These are phyloP conservation scores for Taphrina pruni DNA, from an alignment of 1,139 yeast species.

Conservation along the genomic window DNA sequence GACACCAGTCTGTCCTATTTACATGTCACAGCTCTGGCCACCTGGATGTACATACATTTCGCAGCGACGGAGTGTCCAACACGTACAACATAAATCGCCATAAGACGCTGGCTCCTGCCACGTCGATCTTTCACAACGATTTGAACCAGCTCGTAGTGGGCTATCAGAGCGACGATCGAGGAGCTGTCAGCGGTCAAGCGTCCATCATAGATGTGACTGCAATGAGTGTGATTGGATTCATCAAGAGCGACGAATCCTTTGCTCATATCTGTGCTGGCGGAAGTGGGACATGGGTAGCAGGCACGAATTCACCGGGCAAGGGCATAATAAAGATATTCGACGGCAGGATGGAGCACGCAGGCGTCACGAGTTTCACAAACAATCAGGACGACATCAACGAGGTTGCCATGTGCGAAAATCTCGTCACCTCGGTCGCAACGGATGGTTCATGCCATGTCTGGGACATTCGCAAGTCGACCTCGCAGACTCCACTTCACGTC, in stretches of 20 bases:
- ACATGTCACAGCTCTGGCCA: slow-evolving; percentile 11
- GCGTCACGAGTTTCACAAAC: neutral
- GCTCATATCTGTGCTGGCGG: slow-evolving; percentile 15
- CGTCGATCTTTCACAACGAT: neutral
- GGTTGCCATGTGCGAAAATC: slow-evolving; percentile 7
- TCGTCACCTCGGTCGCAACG: slow-evolving; percentile 9
- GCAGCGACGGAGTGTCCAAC: slow-evolving; percentile 3
- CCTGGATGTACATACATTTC: slow-evolving; percentile 13
- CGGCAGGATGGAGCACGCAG: neutral
- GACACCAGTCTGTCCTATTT: slow-evolving; percentile 1
- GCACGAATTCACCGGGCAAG: neutral
- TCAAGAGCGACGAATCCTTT: slow-evolving; percentile 6
- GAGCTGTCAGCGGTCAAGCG: slow-evolving; percentile 3
- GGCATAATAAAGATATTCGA: slow-evolving; percentile 2
- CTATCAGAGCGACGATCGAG: neutral
- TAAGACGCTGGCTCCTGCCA: slow-evolving; percentile 7
- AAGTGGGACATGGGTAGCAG: slow-evolving; percentile 1
- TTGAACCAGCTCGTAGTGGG: slow-evolving; percentile 8
- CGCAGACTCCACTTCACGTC: neutral
- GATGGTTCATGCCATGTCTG: slow-evolving; percentile 9
- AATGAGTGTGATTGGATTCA: neutral
- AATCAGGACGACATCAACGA: slow-evolving; percentile 11
- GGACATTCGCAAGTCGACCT: slow-evolving; percentile 8
- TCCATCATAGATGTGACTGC: slow-evolving; percentile 2
- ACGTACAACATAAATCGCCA: slow-evolving; percentile 4